Percentiles rank a stretch among this genome's conserved stretches.
phyloP scores from a whole-genome alignment of 768 basidiomycete species.

The Leccinum pellstonianum region DNA sequence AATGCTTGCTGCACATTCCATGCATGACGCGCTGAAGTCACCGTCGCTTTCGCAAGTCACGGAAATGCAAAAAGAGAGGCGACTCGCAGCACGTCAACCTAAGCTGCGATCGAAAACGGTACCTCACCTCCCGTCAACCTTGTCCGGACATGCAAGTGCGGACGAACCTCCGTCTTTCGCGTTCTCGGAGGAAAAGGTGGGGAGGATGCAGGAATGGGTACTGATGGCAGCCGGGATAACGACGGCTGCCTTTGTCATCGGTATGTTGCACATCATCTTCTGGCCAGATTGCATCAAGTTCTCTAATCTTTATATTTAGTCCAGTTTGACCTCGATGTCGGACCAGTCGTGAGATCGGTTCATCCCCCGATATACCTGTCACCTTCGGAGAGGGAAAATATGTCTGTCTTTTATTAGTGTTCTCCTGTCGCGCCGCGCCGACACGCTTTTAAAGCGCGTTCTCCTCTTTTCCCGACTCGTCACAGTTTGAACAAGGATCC shows the following conservation, averaged over 20 bases:
- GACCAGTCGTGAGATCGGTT: conserved; percentile 72
- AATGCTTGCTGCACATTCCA: not conserved
- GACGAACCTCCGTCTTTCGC: conserved; percentile 42
- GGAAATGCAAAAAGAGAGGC: conserved; percentile 17
- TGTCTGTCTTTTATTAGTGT: conserved; percentile 44
- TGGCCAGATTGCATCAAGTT: not conserved
- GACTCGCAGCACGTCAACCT: conserved; percentile 19
- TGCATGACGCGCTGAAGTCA: conserved; percentile 28
- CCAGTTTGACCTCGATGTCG: conserved; percentile 86
- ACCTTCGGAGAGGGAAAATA: conserved; percentile 73
- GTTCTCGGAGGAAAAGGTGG: conserved; percentile 47
- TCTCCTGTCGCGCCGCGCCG: not conserved
- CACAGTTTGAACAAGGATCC: conserved; percentile 80
- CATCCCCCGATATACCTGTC: conserved; percentile 67
- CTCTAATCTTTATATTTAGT: conserved; percentile 41
- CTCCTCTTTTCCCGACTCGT: conserved; percentile 87
- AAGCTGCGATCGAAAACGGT: conserved; percentile 48
- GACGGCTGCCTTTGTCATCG: conserved; percentile 52
- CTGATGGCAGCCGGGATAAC: conserved; percentile 22
- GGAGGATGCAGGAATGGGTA: conserved; percentile 63
- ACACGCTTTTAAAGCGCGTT: conserved; percentile 62
- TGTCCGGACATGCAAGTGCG: conserved; percentile 30
- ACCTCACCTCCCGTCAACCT: conserved; percentile 37
- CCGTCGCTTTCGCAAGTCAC: conserved; percentile 35
- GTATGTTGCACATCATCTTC: conserved; percentile 35